Conservation (phyloP, 2,329 filamentous ascomycete genomes). For the Diplodia scrobiculata region DNA sequence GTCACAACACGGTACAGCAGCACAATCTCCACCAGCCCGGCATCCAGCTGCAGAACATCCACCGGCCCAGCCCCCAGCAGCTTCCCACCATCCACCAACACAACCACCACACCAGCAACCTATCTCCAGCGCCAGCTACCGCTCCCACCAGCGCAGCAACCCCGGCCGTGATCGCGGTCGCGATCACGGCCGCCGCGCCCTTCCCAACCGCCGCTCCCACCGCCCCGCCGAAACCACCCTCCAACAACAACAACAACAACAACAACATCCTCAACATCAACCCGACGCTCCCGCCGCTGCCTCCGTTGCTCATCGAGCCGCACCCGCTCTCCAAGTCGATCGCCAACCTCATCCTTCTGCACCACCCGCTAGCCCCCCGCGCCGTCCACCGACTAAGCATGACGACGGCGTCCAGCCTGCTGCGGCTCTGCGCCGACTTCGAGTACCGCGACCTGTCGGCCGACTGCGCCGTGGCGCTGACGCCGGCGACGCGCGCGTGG, state of each 20-base stretch:
- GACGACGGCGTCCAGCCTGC: slow-evolving; percentile 5
- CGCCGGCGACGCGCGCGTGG: background rate
- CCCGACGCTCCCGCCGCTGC: background rate
- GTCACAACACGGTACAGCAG: background rate
- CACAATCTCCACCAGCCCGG: background rate
- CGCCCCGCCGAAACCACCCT: background rate
- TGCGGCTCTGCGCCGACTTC: slow-evolving; percentile 17
- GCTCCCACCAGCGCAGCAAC: background rate
- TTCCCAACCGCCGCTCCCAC: too few species aligned
- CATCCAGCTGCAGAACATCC: too few species aligned
- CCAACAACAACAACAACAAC: background rate
- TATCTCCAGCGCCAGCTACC: background rate
- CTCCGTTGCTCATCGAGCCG: slow-evolving; percentile 3
- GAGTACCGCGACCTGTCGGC: slow-evolving; percentile 12
- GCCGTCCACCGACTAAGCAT: background rate
- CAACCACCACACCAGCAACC: background rate
- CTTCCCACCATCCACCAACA: background rate
- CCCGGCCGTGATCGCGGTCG: too few species aligned
- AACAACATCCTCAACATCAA: background rate
- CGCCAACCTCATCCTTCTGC: background rate
- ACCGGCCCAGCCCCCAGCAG: too few species aligned
- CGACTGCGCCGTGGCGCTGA: background rate
- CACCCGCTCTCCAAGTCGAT: slow-evolving; percentile 1
- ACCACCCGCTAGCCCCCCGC: background rate
- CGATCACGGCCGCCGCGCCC: too few species aligned